Base-by-base conservation (phyloP, 1,139 yeast genomes). In the Magnusiomyces suaveolens region DNA sequence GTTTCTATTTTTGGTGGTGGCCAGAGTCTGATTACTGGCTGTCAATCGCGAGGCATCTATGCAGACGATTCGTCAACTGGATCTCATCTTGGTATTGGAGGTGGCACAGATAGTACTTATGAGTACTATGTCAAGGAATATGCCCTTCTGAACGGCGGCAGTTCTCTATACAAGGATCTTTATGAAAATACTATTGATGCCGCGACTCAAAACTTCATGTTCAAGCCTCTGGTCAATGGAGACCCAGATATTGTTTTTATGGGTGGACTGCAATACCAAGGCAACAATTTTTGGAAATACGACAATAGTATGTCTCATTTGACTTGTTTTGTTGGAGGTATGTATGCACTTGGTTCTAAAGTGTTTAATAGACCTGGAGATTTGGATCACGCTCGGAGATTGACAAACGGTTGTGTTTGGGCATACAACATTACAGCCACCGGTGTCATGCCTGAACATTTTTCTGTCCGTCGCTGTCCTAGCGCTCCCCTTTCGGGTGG, bases 271-370 rank as follows among this genome's bases (percentile, higher is more conserved):
- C 71, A 64, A 67, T 72, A 60, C 73, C 72, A 62, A 66, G 33
- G 53, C 72, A 16, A 76, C 71, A 23, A 73, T 63, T n/a, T 54
- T 33, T 26, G 44, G 8, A 54, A 56, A 41, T 62, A 56, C 3
- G 58, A 52, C 26, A 57, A 68, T 29, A 69, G 67, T 50, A 64
- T 66, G 79, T 75, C 81, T 60, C 87, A 83, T 62, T 74, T 83
- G 60, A 79, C 85, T 10, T 86, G 95, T 64, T 84, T 83, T 64
- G 76, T 84, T 51, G 92, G 89, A 39, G 87, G 90, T 1, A 80
- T 84, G 72, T 76, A 82, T 62, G 84, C 87, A 0, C 67, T 85
- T 41, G 88, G 88, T 1, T 81, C 87, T 4, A 81, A 74, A 64
- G 60, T 87, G 66, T 63, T 77, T 64, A 63, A 73, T 71, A 53